Evolutionary conservation across 139 green algal genomes (phyloP).

Genomic region (Volvox reticuliferus): DNA sequence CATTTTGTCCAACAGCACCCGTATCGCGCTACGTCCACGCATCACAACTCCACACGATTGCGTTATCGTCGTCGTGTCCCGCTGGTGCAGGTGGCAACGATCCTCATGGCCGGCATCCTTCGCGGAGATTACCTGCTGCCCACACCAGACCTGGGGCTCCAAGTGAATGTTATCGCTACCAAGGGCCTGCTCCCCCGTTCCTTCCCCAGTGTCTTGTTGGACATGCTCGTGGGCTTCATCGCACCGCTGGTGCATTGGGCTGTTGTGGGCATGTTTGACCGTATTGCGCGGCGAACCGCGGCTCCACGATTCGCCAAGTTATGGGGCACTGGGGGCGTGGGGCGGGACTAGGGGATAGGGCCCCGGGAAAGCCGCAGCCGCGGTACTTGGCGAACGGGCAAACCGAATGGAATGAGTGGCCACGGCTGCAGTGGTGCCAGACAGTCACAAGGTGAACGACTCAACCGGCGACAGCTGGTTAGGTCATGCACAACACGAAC

Average conservation of each 20-base stretch:
- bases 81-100: conserved; percentile 64
- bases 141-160: conserved; percentile 64
- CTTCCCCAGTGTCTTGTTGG: conserved; percentile 41
- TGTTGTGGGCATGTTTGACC: conserved; percentile 49
- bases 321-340: background rate
- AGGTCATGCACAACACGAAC: too few species aligned
- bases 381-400: too few species aligned
- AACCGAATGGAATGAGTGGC: too few species aligned
- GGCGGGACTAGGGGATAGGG: background rate
- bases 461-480: too few species aligned
- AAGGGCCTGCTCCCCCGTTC: conserved; percentile 54
- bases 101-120: conserved; percentile 64
- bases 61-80: too few species aligned
- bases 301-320: conserved; percentile 36
- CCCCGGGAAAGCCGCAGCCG: background rate
- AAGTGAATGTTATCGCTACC: conserved; percentile 13
- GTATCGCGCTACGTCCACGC: too few species aligned
- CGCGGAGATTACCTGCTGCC: conserved; percentile 72
- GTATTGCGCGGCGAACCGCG: conserved; percentile 32
- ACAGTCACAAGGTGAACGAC: too few species aligned
- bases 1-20: too few species aligned
- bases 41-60: too few species aligned
- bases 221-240: conserved; percentile 42
- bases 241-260: conserved; percentile 45
- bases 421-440: too few species aligned